Percentiles rank a stretch among this genome's conserved stretches.
Evolutionary conservation across 805 yeast genomes (phyloP).

Genomic region (Starmera amethionina): DNA sequence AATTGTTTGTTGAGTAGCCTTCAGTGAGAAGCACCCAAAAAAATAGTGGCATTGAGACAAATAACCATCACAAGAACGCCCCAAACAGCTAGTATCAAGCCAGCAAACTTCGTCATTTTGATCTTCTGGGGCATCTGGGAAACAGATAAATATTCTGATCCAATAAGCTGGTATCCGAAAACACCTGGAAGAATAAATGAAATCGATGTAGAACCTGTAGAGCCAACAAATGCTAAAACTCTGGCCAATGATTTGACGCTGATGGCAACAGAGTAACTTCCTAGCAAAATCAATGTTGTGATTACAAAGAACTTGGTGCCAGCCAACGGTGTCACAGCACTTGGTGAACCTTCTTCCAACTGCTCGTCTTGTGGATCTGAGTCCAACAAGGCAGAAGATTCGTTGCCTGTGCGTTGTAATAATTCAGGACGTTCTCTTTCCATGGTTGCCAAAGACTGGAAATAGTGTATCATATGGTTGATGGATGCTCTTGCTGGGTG

Average conservation of each 20-base stretch:
- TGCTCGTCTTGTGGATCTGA: slow-evolving; percentile 17
- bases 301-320: slow-evolving; percentile 36
- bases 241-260: slow-evolving; percentile 66
- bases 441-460: slow-evolving; percentile 13
- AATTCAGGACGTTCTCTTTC: slow-evolving; percentile 1
- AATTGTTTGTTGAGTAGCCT: too few relatives aligned
- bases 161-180: slow-evolving; percentile 68
- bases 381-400: slow-evolving; percentile 4
- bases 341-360: slow-evolving; percentile 20
- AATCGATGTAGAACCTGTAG: slow-evolving; percentile 88
- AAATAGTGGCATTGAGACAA: slow-evolving; percentile 23
- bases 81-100: slow-evolving; percentile 30
- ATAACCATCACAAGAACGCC: slow-evolving; percentile 35
- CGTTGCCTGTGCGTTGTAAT: slow-evolving; percentile 1
- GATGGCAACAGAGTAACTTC: slow-evolving; percentile 56
- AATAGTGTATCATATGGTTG: slow-evolving; percentile 56
- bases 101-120: slow-evolving; percentile 22
- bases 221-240: slow-evolving; percentile 81
- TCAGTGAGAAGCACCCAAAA: slow-evolving; percentile 19
- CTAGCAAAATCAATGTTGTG: slow-evolving; percentile 40
- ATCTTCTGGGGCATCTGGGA: slow-evolving; percentile 18
- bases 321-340: slow-evolving; percentile 16
- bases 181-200: slow-evolving; percentile 87
- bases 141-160: slow-evolving; percentile 25
- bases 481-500: slow-evolving; percentile 85